Evolutionary conservation across 495 filamentous ascomycete species (phyloP), one percentile per base, ranked within the genome.

Genomic region (Lophium mytilinum): DNA sequence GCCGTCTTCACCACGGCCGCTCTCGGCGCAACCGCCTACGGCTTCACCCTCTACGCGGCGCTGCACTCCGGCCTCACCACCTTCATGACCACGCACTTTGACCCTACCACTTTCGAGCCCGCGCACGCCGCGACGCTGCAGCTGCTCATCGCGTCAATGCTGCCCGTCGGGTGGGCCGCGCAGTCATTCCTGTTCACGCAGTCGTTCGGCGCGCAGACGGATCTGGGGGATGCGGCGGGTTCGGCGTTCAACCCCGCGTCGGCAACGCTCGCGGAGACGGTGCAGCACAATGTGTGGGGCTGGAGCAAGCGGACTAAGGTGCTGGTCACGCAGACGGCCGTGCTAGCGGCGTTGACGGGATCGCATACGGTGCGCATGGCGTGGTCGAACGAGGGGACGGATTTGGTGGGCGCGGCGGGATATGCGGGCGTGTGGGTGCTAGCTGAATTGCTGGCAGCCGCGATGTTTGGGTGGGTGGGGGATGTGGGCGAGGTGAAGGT

Each of bases 101-200:
- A 76, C 57, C 73, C 94, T 46, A 80, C 76, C 9, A 81, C 83
- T 43, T 73, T 96, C 57, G 74, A 74, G 33, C 71, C 77, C 34
- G 84, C 82, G 10, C 79, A 88, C 64, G 76, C 76, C 14, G 79
- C 81, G 12, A 78, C 77, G 1, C 64, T 81, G 6, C 71, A 73
- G 4, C 53, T 60, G 14, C 67, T 85, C 2, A 74, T 83, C 43
- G 47, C 79, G 50, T 71, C 74, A 0, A 69, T 89, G 37, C 64
- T 86, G n/a, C 82, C 81, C 1, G 73, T 80, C 21, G 90, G 90
- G 9, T 75, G 79, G 56, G 86, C 87, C 1, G 83, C 83, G 21
- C 76, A 79, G 43, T 76, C 76, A 46, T 89, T 94, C 68, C 79
- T 95, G 53, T 91, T 94, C 66, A 83, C 82, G 33, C 88, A 82